Percentiles rank a stretch among this genome's conserved stretches.
These are phyloP conservation scores for Solanum verrucosum DNA, from an alignment of 257 asterid genomes.

Conservation along the genomic window DNA sequence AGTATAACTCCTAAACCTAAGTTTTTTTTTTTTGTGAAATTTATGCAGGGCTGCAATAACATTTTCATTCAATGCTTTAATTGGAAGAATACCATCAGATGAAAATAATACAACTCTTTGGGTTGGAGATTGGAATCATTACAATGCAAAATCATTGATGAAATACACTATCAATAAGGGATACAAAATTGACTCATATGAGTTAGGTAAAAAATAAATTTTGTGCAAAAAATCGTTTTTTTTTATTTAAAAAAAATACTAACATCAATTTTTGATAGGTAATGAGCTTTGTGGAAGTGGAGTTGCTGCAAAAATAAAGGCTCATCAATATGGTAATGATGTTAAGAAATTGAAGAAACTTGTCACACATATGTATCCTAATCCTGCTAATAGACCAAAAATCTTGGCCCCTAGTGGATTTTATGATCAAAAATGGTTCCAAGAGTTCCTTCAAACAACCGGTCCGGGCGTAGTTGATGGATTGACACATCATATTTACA, in stretches of 20 bases:
- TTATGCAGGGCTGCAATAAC: slow-evolving; percentile 47
- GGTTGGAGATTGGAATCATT: slow-evolving; percentile 56
- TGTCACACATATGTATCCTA: slow-evolving; percentile 33
- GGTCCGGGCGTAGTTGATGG: slow-evolving; percentile 63
- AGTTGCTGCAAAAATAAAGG: slow-evolving; percentile 40
- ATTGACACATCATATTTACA: slow-evolving; percentile 76
- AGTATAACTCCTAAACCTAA: background rate
- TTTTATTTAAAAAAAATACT: background rate
- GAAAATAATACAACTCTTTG: slow-evolving; percentile 15
- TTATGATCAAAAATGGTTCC: slow-evolving; percentile 57
- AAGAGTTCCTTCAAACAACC: slow-evolving; percentile 29
- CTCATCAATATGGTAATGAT: slow-evolving; percentile 69
- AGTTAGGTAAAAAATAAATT: slow-evolving; percentile 36
- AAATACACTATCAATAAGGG: slow-evolving; percentile 48
- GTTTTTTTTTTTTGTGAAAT: background rate
- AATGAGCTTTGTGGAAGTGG: slow-evolving; percentile 72
- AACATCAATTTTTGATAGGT: slow-evolving; percentile 24
- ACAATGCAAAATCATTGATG: slow-evolving; percentile 56
- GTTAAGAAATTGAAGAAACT: slow-evolving; percentile 31
- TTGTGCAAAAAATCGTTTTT: background rate
- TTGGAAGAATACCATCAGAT: slow-evolving; percentile 32
- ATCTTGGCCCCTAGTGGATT: slow-evolving; percentile 78
- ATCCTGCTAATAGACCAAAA: slow-evolving; percentile 33
- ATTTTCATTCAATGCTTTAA: slow-evolving; percentile 68
- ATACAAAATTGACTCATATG: slow-evolving; percentile 74